Conservation (phyloP, 164 flowering plant genomes). For the grape (Vitis vinifera) region DNA sequence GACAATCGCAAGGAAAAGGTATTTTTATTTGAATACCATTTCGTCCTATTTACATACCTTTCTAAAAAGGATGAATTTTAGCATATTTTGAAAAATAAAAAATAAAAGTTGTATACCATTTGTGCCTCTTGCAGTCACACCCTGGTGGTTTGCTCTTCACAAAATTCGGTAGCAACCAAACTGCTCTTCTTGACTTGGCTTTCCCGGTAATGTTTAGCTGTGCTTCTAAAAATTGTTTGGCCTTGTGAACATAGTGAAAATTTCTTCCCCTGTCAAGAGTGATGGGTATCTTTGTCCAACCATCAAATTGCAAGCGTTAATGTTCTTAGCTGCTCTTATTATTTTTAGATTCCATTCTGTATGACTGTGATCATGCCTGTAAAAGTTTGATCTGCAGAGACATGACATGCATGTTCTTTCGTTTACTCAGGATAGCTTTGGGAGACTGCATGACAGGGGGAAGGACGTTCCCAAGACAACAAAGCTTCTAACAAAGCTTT, state of each 20-base stretch:
- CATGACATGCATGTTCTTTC: slow-evolving; percentile 4
- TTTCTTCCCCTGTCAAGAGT: too few relatives aligned
- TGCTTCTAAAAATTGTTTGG: neutral
- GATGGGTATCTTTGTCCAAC: too few relatives aligned
- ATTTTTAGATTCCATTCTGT: neutral
- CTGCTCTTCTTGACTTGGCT: slow-evolving; percentile 92
- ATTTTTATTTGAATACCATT: neutral
- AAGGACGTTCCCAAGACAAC: slow-evolving; percentile 77
- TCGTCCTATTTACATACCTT: neutral
- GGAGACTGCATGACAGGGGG: slow-evolving; percentile 80
- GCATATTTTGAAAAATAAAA: too few relatives aligned
- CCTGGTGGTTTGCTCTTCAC: slow-evolving; percentile 94
- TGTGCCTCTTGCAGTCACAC: slow-evolving; percentile 63
- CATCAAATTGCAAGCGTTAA: too few relatives aligned
- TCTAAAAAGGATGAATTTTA: neutral
- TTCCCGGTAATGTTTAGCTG: slow-evolving; percentile 61
- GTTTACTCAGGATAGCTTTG: slow-evolving; percentile 79
- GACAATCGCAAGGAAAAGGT: slow-evolving; percentile 92
- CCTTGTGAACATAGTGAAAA: too few relatives aligned
- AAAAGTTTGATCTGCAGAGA: neutral
- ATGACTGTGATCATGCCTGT: neutral
- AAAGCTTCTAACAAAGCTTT: slow-evolving; percentile 68
- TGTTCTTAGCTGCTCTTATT: too few relatives aligned
- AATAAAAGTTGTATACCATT: neutral
- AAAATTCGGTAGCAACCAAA: slow-evolving; percentile 88